Evolutionary conservation across 176 grass and related monocot species (phyloP).

Genomic region (Metroxylon sagu): DNA sequence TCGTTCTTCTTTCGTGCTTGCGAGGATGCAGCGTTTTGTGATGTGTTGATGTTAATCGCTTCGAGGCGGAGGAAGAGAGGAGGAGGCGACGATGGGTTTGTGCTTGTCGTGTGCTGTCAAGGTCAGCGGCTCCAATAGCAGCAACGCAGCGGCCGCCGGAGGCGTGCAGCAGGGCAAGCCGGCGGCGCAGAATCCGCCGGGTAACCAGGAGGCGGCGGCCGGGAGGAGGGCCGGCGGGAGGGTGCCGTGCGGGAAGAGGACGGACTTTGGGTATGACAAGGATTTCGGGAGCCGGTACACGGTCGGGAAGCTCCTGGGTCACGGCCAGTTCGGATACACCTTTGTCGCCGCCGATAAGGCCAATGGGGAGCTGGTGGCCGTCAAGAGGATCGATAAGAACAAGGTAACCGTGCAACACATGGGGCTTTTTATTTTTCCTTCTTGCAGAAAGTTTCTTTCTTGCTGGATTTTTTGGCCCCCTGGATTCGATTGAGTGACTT

Average conservation of each 20-base stretch:
- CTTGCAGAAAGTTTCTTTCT: background rate
- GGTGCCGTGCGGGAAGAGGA: constrained; percentile 66
- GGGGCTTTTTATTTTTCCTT: background rate
- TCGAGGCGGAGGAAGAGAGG: background rate
- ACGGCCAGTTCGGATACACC: constrained; percentile 82
- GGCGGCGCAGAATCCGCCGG: background rate
- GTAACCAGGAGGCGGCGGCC: constrained; percentile 1
- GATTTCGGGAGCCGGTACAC: constrained; percentile 56
- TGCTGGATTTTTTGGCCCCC: background rate
- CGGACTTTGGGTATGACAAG: constrained; percentile 80
- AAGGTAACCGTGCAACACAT: constrained; percentile 37
- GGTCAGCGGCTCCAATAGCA: background rate
- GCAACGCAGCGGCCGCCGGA: constrained; percentile 1
- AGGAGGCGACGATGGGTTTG: constrained; percentile 7
- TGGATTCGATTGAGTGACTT: background rate
- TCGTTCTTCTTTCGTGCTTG: too few species aligned
- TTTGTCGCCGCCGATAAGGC: constrained; percentile 58
- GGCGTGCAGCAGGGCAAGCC: background rate
- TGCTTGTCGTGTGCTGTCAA: constrained; percentile 5
- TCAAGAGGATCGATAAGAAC: constrained; percentile 92
- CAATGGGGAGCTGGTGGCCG: constrained; percentile 53
- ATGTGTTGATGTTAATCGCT: constrained; percentile 11
- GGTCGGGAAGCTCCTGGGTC: constrained; percentile 71
- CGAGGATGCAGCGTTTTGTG: background rate
- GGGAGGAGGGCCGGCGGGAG: constrained; percentile 6